Evolutionary conservation across 2,329 filamentous ascomycete species (phyloP).

Genomic region (Sclerotinia spermophila): DNA sequence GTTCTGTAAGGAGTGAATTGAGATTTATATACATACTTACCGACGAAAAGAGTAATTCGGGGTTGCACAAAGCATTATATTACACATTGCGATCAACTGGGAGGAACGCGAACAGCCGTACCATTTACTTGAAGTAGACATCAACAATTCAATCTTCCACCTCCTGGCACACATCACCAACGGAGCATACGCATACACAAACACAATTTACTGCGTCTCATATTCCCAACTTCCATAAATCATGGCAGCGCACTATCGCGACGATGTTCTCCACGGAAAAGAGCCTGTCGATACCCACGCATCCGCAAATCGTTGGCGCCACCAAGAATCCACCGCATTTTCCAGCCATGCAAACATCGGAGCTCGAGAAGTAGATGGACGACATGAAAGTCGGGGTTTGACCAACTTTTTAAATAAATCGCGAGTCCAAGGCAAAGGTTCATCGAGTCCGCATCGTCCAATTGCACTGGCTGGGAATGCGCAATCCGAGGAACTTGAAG

Average conservation of each 20-base stretch:
- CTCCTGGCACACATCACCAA: not conserved
- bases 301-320: conserved; percentile 57
- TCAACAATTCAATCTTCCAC: not conserved
- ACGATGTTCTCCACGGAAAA: conserved; percentile 30
- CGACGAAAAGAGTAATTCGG: not conserved
- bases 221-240: not conserved
- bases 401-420: conserved; percentile 54
- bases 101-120: not conserved
- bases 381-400: conserved; percentile 48
- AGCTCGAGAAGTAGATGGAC: conserved; percentile 43
- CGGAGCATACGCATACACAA: not conserved
- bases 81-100: not conserved
- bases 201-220: too few relatives aligned
- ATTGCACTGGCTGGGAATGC: conserved; percentile 40
- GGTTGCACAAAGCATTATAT: not conserved
- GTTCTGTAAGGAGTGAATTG: not conserved
- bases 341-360: conserved; percentile 34
- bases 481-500: conserved; percentile 19
- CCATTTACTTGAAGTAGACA: not conserved
- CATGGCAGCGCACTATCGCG: conserved; percentile 29
- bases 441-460: conserved; percentile 42
- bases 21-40: not conserved
- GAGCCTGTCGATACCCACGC: conserved; percentile 49
- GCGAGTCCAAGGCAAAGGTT: conserved; percentile 41
- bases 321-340: conserved; percentile 59